Evolutionary conservation across 2,329 filamentous ascomycete species (phyloP).

Genomic region (Cryphonectria radicalis): DNA sequence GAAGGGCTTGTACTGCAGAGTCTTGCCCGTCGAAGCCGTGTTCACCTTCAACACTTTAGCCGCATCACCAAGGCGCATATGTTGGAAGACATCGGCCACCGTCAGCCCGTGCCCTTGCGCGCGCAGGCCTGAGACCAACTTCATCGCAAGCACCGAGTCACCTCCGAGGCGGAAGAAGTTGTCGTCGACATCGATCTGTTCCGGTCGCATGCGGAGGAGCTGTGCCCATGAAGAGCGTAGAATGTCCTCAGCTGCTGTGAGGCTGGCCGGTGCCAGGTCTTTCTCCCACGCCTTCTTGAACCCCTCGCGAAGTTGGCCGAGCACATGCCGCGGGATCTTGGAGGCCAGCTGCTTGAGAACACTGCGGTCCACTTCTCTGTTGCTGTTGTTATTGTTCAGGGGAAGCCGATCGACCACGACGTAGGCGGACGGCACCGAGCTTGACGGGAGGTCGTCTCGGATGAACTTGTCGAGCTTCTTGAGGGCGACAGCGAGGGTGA

Average conservation of each 20-base stretch:
- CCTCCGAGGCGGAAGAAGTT: slow-evolving; percentile 45
- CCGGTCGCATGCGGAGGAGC: slow-evolving; percentile 35
- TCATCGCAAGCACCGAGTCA: slow-evolving; percentile 44
- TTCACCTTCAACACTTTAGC: slow-evolving; percentile 42
- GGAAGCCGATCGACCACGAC: slow-evolving; percentile 46
- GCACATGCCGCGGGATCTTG: slow-evolving; percentile 30
- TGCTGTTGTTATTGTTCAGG: slow-evolving; percentile 17
- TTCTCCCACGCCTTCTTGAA: slow-evolving; percentile 41
- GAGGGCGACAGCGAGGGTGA: slow-evolving; percentile 40
- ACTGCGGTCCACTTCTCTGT: slow-evolving; percentile 40
- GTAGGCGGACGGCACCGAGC: slow-evolving; percentile 52
- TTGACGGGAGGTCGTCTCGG: slow-evolving; percentile 48
- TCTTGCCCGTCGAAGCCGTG: slow-evolving; percentile 29
- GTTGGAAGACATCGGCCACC: slow-evolving; percentile 53
- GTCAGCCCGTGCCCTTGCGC: slow-evolving; percentile 46
- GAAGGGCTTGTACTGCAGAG: slow-evolving; percentile 40
- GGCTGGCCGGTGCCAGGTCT: slow-evolving; percentile 32
- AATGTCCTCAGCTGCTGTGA: slow-evolving; percentile 43
- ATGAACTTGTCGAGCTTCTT: slow-evolving; percentile 48
- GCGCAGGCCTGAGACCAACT: slow-evolving; percentile 47
- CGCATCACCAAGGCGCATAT: slow-evolving; percentile 38
- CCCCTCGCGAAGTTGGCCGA: slow-evolving; percentile 34
- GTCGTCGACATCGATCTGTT: slow-evolving; percentile 39
- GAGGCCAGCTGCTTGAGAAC: slow-evolving; percentile 39
- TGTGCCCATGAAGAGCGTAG: slow-evolving; percentile 39